Evolutionary conservation across 2,329 filamentous ascomycete species (phyloP).

Genomic region (Colletotrichum somersetense): DNA sequence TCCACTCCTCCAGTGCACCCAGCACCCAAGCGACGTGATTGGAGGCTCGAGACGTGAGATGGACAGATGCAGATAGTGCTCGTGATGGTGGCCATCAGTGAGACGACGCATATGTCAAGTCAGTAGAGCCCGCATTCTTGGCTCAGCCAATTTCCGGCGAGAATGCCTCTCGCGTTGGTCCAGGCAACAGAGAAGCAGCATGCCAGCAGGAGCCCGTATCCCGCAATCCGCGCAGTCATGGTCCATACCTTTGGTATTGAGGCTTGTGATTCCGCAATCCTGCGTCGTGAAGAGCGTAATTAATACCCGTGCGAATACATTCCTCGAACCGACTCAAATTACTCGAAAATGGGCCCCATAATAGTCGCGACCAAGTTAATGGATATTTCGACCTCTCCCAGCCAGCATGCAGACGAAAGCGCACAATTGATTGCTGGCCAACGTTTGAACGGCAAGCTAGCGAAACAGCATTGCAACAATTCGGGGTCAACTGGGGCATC

Average conservation of each 20-base stretch:
- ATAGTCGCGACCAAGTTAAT: constrained; percentile 8
- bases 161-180: constrained; percentile 12
- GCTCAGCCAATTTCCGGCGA: constrained; percentile 17
- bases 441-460: constrained; percentile 8
- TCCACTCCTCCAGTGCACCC: constrained; percentile 20
- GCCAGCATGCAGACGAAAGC: not conserved
- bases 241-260: constrained; percentile 19
- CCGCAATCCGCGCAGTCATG: constrained; percentile 4
- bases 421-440: not conserved
- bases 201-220: constrained; percentile 12
- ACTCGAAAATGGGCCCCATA: not conserved
- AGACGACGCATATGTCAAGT: constrained; percentile 25
- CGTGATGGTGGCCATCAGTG: constrained; percentile 16
- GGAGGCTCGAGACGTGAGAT: not conserved
- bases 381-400: not conserved
- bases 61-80: not conserved
- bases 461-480: constrained; percentile 30
- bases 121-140: constrained; percentile 27
- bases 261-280: constrained; percentile 26
- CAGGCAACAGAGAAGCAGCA: constrained; percentile 23
- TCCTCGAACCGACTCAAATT: constrained; percentile 4
- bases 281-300: constrained; percentile 4
- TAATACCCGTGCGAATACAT: constrained; percentile 14
- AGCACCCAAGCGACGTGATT: not conserved
- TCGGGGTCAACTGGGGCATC: not conserved